Evolutionary conservation across 208 protist species (phyloP).

Genomic region (Leishmania aethiopica): DNA sequence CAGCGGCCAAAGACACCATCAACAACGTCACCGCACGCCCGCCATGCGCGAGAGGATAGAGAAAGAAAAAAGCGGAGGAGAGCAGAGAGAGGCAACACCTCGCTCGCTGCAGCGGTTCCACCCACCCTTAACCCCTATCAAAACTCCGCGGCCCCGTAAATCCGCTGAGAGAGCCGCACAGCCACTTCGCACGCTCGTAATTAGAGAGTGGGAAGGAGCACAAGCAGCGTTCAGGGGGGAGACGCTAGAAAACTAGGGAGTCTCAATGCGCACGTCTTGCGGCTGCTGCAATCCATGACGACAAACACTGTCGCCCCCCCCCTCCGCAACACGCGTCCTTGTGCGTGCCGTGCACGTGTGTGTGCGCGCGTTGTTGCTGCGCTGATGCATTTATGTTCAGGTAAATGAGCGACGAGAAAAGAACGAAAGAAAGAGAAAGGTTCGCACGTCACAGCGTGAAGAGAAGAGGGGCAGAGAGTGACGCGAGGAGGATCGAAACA

Average conservation of each 20-base stretch:
- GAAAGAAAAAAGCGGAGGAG: constrained; percentile 6
- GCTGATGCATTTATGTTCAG: not conserved
- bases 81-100: not conserved
- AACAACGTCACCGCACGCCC: not conserved
- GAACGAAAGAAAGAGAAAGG: not conserved
- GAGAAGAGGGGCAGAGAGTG: not conserved
- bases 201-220: not conserved
- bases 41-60: not conserved
- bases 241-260: not conserved
- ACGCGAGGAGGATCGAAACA: not conserved
- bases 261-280: not conserved
- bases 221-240: not conserved
- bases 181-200: not conserved
- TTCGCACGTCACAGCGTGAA: not conserved
- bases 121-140: not conserved
- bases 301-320: not conserved
- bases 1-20: not conserved
- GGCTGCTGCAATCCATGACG: not conserved
- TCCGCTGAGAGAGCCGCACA: not conserved
- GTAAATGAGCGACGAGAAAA: constrained; percentile 1
- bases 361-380: not conserved
- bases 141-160: not conserved
- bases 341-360: not conserved
- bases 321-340: not conserved
- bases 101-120: not conserved